phyloP scores from a whole-genome alignment of 805 yeast species.

The Candida argentea region DNA sequence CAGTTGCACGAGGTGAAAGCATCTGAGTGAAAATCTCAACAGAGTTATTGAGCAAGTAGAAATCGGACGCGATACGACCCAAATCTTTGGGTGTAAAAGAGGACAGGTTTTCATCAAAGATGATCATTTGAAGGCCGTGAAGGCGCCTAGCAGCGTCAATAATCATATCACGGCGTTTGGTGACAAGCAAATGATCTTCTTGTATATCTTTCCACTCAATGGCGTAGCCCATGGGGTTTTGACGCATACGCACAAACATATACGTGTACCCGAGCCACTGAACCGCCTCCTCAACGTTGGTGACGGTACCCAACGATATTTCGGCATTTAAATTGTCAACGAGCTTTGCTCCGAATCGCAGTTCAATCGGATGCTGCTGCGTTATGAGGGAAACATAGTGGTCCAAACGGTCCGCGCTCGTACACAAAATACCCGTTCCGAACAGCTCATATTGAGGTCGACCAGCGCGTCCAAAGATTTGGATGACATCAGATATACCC shows the following conservation, averaged over 20 bases:
- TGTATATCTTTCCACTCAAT: conserved; percentile 78
- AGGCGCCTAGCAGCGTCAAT: conserved; percentile 70
- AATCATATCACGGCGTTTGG: conserved; percentile 66
- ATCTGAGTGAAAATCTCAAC: conserved; percentile 83
- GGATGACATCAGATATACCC: conserved; percentile 94
- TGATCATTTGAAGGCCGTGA: conserved; percentile 87
- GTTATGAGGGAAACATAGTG: conserved; percentile 83
- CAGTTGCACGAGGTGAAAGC: conserved; percentile 78
- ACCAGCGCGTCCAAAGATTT: conserved; percentile 98
- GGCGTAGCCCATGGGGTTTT: conserved; percentile 89
- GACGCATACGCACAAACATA: conserved; percentile 86
- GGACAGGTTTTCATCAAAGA: conserved; percentile 76
- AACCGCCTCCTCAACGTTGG: conserved; percentile 88
- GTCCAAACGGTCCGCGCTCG: conserved; percentile 70
- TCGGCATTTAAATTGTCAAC: conserved; percentile 95
- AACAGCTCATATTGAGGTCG: conserved; percentile 90
- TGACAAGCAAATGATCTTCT: conserved; percentile 72
- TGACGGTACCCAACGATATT: conserved; percentile 89
- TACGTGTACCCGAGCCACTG: conserved; percentile 98
- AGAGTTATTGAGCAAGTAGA: conserved; percentile 73
- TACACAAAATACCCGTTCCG: conserved; percentile 89
- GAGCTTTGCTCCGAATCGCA: conserved; percentile 62
- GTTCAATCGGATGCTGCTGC: conserved; percentile 95
- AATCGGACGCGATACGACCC: conserved; percentile 92
- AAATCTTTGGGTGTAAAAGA: conserved; percentile 77